These are phyloP conservation scores for Marchantia polymorpha DNA, from an alignment of 225 moss, liverwort and hornwort genomes.

Conservation along the genomic window DNA sequence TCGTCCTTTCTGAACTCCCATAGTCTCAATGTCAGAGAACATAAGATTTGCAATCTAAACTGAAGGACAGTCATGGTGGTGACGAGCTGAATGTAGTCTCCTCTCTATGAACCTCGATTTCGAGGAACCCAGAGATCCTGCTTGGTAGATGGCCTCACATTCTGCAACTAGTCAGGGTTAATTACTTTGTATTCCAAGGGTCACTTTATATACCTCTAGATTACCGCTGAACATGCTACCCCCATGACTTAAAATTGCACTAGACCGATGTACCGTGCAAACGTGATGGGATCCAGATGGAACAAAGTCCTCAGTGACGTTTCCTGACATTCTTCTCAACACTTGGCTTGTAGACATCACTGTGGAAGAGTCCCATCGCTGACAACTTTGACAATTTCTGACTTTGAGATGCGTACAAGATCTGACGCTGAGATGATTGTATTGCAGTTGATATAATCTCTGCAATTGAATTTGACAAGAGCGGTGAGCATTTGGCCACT, in stretches of 20 bases:
- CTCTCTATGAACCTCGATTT: background rate
- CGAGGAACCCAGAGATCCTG: background rate
- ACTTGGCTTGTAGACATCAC: background rate
- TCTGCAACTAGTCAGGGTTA: too few species aligned
- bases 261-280: too few species aligned
- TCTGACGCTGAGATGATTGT: too few species aligned
- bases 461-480: slow-evolving; percentile 97
- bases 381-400: background rate
- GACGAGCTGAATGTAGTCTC: background rate
- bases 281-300: too few species aligned
- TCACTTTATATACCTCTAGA: too few species aligned
- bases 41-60: too few species aligned
- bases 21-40: background rate
- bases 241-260: too few species aligned
- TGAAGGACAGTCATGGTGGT: too few species aligned
- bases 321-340: too few species aligned
- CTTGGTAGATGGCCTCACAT: background rate
- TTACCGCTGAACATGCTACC: too few species aligned
- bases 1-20: background rate
- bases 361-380: background rate
- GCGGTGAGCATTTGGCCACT: slow-evolving; percentile 97
- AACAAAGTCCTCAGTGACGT: background rate
- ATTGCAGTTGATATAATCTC: slow-evolving; percentile 96
- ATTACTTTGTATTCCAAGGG: too few species aligned
- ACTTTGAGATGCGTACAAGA: slow-evolving; percentile 21